Percentiles rank a stretch among this genome's conserved stretches.
phyloP scores from a whole-genome alignment of 2,329 filamentous ascomycete genomes.

The Neofusicoccum ribis region DNA sequence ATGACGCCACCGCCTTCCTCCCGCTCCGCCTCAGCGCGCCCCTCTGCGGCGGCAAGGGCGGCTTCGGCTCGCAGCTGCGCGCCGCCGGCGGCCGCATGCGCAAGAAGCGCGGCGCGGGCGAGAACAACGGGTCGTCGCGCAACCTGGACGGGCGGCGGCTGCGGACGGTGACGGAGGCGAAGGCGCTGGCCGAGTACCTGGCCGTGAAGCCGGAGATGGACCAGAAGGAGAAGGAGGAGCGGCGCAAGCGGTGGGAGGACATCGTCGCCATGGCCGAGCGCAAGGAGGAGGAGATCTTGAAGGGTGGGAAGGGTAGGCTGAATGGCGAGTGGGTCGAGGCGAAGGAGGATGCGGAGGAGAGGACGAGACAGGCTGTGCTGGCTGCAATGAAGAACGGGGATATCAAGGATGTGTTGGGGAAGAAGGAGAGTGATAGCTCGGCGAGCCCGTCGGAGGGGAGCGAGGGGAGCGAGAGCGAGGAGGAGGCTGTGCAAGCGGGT shows the following conservation, averaged over 20 bases:
- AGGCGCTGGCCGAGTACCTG: slow-evolving; percentile 90
- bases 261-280: slow-evolving; percentile 83
- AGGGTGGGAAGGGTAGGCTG: slow-evolving; percentile 65
- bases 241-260: slow-evolving; percentile 81
- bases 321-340: slow-evolving; percentile 95
- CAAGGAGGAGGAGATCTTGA: slow-evolving; percentile 78
- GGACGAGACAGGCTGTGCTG: slow-evolving; percentile 74
- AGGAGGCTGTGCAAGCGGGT: slow-evolving; percentile 36
- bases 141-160: slow-evolving; percentile 90
- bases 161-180: slow-evolving; percentile 91
- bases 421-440: slow-evolving; percentile 42
- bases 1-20: slow-evolving; percentile 68
- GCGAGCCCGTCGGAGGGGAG: slow-evolving; percentile 29
- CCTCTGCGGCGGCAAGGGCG: slow-evolving; percentile 90
- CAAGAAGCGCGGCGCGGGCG: slow-evolving; percentile 80
- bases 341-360: slow-evolving; percentile 85
- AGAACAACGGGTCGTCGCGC: slow-evolving; percentile 85
- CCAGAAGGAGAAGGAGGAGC: slow-evolving; percentile 83
- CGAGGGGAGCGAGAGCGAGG: slow-evolving; percentile 7
- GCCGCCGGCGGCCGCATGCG: slow-evolving; percentile 97
- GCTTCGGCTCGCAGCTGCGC: slow-evolving; percentile 94
- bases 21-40: slow-evolving; percentile 78
- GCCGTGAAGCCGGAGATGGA: slow-evolving; percentile 98
- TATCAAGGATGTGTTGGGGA: slow-evolving; percentile 45
- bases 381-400: slow-evolving; percentile 66